Conservation (phyloP, 768 basidiomycete species). For the Lentinula boryana region DNA sequence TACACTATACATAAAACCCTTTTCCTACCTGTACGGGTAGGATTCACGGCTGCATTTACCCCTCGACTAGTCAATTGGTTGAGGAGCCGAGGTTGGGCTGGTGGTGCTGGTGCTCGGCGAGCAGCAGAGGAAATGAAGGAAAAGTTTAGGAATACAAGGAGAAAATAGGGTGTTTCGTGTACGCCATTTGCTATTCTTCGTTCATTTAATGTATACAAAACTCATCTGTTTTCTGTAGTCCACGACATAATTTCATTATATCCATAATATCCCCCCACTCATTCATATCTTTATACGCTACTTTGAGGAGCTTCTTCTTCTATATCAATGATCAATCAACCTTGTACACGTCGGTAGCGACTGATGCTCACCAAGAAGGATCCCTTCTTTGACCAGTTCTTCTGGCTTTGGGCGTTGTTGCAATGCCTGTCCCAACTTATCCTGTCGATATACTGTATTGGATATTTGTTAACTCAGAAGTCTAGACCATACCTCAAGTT, state of each 20-base stretch:
- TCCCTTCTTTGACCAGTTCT: constrained; percentile 61
- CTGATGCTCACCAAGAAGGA: constrained; percentile 33
- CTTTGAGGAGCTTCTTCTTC: constrained; percentile 12
- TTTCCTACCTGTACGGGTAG: constrained; percentile 84
- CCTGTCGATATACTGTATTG: constrained; percentile 25
- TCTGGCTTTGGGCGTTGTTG: constrained; percentile 52
- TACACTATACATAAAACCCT: constrained; percentile 96
- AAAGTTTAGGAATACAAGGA: constrained; percentile 32
- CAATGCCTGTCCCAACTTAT: constrained; percentile 58
- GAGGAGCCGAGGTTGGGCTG: constrained; percentile 74
- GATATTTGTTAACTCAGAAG: background rate
- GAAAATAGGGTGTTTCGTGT: constrained; percentile 10
- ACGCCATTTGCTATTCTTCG: background rate
- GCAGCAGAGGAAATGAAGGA: constrained; percentile 52
- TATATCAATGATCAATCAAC: constrained; percentile 7
- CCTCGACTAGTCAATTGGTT: constrained; percentile 86
- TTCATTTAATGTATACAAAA: background rate
- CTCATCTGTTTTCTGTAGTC: background rate
- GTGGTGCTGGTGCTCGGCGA: constrained; percentile 59
- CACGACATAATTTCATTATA: background rate
- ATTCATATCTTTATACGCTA: constrained; percentile 2
- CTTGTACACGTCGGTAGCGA: background rate
- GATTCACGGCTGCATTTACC: constrained; percentile 81
- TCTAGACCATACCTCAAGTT: constrained; percentile 45
- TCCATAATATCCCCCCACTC: background rate